A percentile compares a stretch with the other conserved stretches of the same genome.
phyloP scores from a whole-genome alignment of 257 asterid species.

The Phtheirospermum japonicum region DNA sequence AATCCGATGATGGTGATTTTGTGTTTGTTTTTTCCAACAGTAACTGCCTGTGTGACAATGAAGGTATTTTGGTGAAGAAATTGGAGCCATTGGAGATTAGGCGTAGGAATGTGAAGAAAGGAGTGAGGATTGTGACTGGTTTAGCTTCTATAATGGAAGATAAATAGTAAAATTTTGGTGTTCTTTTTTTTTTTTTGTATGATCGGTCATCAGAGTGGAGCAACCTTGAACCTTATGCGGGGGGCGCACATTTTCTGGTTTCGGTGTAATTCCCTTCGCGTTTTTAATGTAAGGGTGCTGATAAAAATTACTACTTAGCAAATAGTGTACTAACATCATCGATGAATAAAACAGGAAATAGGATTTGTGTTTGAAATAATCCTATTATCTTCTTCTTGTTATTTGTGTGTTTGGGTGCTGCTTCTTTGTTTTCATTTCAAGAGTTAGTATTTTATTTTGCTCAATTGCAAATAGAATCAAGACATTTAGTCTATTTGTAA shows the following conservation, averaged over 20 bases:
- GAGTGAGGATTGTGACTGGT: slow-evolving; percentile 60
- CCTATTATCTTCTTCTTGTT: background rate
- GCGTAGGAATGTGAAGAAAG: slow-evolving; percentile 41
- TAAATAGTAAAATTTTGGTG: slow-evolving; percentile 41
- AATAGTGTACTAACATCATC: slow-evolving; percentile 25
- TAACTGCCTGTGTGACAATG: background rate
- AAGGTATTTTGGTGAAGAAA: slow-evolving; percentile 27
- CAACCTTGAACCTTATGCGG: slow-evolving; percentile 17
- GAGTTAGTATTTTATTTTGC: too few species aligned
- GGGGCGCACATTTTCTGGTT: slow-evolving; percentile 17
- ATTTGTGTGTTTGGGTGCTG: background rate
- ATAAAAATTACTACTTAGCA: slow-evolving; percentile 16
- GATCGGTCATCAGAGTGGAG: slow-evolving; percentile 12
- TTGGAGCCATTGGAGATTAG: slow-evolving; percentile 50
- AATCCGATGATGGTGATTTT: slow-evolving; percentile 5
- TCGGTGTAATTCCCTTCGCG: slow-evolving; percentile 53
- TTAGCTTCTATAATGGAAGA: slow-evolving; percentile 65
- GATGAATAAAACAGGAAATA: background rate
- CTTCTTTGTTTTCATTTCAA: too few species aligned
- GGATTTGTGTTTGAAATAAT: background rate
- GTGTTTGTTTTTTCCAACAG: slow-evolving; percentile 8
- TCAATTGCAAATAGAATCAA: too few species aligned
- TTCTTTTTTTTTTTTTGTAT: background rate
- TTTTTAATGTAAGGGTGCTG: slow-evolving; percentile 66
- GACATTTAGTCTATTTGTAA: too few species aligned